phyloP scores from a whole-genome alignment of 2,329 filamentous ascomycete species.

The Periconia digitata region DNA sequence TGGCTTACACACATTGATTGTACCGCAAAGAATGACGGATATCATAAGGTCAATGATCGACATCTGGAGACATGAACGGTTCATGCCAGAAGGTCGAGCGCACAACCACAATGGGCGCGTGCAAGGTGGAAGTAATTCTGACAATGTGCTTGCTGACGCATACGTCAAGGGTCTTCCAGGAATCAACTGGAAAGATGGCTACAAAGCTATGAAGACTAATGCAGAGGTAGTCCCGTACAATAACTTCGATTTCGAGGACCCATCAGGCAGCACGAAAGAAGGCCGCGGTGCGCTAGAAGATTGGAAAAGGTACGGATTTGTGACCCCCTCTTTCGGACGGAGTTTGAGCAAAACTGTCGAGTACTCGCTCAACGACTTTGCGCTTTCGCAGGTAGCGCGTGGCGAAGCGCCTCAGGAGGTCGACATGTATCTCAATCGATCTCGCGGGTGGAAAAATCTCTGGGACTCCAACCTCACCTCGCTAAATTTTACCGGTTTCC shows the following conservation, averaged over 20 bases:
- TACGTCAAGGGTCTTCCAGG: conserved; percentile 66
- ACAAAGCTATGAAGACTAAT: conserved; percentile 59
- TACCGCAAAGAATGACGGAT: conserved; percentile 6
- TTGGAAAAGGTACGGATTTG: conserved; percentile 37
- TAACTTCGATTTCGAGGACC: conserved; percentile 25
- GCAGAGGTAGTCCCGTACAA: conserved; percentile 36
- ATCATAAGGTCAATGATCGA: conserved; percentile 18
- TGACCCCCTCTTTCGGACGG: conserved; percentile 37
- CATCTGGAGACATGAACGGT: conserved; percentile 30
- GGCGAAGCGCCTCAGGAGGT: conserved; percentile 42
- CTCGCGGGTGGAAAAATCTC: conserved; percentile 65
- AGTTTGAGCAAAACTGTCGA: conserved; percentile 38
- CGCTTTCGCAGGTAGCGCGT: conserved; percentile 62
- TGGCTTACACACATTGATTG: conserved; percentile 16
- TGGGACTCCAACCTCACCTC: conserved; percentile 46
- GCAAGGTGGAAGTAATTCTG: conserved; percentile 40
- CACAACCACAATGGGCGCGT: conserved; percentile 38
- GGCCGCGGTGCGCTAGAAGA: conserved; percentile 23
- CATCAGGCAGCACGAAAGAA: conserved; percentile 27
- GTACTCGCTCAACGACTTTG: conserved; percentile 46
- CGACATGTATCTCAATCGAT: conserved; percentile 36
- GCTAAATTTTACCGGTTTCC: conserved; percentile 64
- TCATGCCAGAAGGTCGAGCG: conserved; percentile 37
- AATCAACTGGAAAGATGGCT: conserved; percentile 69
- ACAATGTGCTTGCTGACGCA: conserved; percentile 62